Conservation (phyloP, 345 rosid genomes). For the Reutealis trisperma region DNA sequence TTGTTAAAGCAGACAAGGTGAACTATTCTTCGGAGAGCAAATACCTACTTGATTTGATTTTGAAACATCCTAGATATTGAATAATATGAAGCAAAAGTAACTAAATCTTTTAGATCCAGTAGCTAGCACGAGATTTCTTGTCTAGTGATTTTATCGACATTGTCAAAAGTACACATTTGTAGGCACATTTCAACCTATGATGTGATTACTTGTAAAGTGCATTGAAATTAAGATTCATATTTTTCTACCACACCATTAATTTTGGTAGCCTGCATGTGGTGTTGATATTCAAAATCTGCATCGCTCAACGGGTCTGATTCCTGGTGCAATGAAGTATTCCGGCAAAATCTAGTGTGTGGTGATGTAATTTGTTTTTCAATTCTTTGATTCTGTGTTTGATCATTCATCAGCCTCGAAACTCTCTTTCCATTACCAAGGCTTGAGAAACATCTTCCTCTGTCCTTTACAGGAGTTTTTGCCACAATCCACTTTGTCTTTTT, state of each 20-base stretch:
- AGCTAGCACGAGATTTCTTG: background rate
- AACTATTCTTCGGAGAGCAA: slow-evolving; percentile 65
- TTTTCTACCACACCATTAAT: background rate
- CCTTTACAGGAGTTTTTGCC: too few relatives aligned
- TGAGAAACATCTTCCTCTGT: too few relatives aligned
- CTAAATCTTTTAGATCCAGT: slow-evolving; percentile 24
- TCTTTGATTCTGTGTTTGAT: too few relatives aligned
- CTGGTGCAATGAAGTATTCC: too few relatives aligned
- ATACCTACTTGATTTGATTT: slow-evolving; percentile 56
- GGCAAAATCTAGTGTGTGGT: too few relatives aligned
- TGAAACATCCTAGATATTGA: slow-evolving; percentile 25
- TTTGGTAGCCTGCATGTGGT: too few relatives aligned
- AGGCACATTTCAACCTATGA: background rate
- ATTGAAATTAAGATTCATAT: slow-evolving; percentile 3
- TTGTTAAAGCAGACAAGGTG: slow-evolving; percentile 65
- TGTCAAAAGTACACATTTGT: background rate
- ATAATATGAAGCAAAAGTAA: slow-evolving; percentile 16
- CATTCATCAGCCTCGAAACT: too few relatives aligned
- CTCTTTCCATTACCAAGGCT: too few relatives aligned
- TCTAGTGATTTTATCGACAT: slow-evolving; percentile 8
- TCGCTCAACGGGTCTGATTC: too few relatives aligned
- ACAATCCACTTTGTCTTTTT: too few relatives aligned
- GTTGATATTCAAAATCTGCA: too few relatives aligned
- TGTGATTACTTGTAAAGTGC: background rate
- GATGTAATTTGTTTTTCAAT: too few relatives aligned